Evolutionary conservation across 257 asterid genomes (phyloP).

Genomic region (Solanum etuberosum): DNA sequence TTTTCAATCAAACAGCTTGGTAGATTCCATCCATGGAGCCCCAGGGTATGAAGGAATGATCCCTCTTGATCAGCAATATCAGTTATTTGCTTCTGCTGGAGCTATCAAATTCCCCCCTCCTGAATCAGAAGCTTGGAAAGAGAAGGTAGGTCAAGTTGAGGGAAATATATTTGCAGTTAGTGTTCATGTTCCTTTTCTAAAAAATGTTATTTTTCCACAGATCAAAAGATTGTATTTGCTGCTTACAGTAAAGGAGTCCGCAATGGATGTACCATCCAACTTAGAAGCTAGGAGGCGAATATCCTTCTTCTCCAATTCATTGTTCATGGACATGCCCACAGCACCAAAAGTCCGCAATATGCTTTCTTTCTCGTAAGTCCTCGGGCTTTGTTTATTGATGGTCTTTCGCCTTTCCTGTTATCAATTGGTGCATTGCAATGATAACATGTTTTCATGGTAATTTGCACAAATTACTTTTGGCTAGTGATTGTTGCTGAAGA

Average conservation of each 20-base stretch:
- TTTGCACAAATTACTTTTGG: not conserved
- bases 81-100: constrained; percentile 96
- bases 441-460: not conserved
- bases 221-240: constrained; percentile 86
- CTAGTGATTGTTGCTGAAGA: not conserved
- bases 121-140: constrained; percentile 98
- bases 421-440: not conserved
- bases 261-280: constrained; percentile 98
- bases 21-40: constrained; percentile 81
- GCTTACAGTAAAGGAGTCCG: constrained; percentile 97
- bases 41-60: constrained; percentile 76
- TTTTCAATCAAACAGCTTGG: constrained; percentile 41
- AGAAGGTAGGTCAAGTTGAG: constrained; percentile 44
- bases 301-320: constrained; percentile 90
- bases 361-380: constrained; percentile 96
- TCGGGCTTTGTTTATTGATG: not conserved
- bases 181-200: not conserved
- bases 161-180: not conserved
- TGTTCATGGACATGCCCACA: constrained; percentile 97
- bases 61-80: constrained; percentile 88
- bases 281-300: constrained; percentile 98
- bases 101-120: constrained; percentile 87
- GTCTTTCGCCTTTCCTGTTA: not conserved
- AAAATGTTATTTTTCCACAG: constrained; percentile 31
- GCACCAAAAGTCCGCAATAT: constrained; percentile 99